phyloP scores from a whole-genome alignment of 169 alveolate species.

The Plasmodium gonderi region DNA sequence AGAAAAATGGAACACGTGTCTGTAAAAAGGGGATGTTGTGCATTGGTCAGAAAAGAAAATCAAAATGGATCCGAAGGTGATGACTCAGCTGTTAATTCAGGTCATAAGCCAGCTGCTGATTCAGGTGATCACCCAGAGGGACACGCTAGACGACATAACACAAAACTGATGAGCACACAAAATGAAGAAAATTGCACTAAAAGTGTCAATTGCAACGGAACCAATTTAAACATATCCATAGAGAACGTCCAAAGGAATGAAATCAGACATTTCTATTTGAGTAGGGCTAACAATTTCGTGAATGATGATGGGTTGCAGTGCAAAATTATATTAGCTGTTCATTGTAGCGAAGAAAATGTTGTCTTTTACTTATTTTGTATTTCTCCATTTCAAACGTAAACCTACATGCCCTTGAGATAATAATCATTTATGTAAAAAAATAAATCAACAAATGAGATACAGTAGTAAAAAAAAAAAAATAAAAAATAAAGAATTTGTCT shows the following conservation, averaged over 20 bases:
- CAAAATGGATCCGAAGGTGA: neutral
- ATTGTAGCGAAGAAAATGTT: conserved; percentile 16
- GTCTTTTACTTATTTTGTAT: conserved; percentile 21
- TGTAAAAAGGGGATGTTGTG: neutral
- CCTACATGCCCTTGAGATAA: neutral
- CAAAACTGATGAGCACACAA: neutral
- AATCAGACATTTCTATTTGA: conserved; percentile 19
- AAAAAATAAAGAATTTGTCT: neutral
- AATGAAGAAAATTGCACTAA: neutral
- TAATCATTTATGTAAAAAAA: conserved; percentile 16
- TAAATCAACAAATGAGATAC: neutral
- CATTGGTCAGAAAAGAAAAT: neutral
- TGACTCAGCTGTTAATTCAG: neutral
- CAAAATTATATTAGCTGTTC: conserved; percentile 15
- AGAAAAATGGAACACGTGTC: neutral
- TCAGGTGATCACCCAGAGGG: neutral
- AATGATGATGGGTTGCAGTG: conserved; percentile 45
- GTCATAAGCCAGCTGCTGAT: neutral
- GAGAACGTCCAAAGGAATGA: conserved; percentile 8
- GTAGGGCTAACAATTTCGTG: neutral
- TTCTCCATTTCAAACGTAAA: conserved; percentile 26
- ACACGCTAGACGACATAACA: too few species aligned
- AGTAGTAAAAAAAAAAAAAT: neutral
- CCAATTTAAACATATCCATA: neutral
- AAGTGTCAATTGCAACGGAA: neutral